phyloP scores from a whole-genome alignment of 2,329 filamentous ascomycete genomes.

The Tolypocladium pustulatum region DNA sequence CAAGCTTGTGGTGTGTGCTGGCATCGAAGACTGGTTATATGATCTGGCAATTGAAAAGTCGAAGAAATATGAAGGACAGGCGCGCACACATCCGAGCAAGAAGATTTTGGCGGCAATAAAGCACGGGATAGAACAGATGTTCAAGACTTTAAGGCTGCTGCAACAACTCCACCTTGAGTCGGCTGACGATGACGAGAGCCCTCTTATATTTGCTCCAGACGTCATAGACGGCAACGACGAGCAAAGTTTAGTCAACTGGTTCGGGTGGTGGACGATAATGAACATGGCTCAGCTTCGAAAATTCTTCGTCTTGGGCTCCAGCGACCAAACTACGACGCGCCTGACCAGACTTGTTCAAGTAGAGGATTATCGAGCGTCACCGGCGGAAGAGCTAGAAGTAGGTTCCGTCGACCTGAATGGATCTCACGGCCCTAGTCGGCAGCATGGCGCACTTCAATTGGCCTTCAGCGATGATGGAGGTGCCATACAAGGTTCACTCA shows the following conservation, averaged over 20 bases:
- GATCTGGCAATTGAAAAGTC: constrained; percentile 14
- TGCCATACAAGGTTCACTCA: background rate
- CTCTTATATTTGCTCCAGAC: constrained; percentile 34
- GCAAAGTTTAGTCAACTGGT: constrained; percentile 53
- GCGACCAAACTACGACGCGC: constrained; percentile 7
- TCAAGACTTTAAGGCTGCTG: constrained; percentile 12
- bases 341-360: constrained; percentile 13
- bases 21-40: constrained; percentile 17
- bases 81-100: background rate
- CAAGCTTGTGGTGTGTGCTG: constrained; percentile 19
- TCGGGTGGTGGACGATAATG: constrained; percentile 44
- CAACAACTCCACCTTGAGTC: constrained; percentile 8
- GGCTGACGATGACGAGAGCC: constrained; percentile 8
- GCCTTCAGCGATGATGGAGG: constrained; percentile 1
- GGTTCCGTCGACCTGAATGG: constrained; percentile 10
- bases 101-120: background rate
- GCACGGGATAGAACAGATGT: constrained; percentile 8
- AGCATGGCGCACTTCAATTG: background rate
- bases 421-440: background rate
- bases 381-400: constrained; percentile 22
- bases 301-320: constrained; percentile 45
- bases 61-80: background rate
- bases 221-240: constrained; percentile 48
- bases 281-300: constrained; percentile 40
- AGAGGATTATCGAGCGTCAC: constrained; percentile 21